Evolutionary conservation across 139 green algal genomes (phyloP).

Genomic region (Chlorella sp.): DNA sequence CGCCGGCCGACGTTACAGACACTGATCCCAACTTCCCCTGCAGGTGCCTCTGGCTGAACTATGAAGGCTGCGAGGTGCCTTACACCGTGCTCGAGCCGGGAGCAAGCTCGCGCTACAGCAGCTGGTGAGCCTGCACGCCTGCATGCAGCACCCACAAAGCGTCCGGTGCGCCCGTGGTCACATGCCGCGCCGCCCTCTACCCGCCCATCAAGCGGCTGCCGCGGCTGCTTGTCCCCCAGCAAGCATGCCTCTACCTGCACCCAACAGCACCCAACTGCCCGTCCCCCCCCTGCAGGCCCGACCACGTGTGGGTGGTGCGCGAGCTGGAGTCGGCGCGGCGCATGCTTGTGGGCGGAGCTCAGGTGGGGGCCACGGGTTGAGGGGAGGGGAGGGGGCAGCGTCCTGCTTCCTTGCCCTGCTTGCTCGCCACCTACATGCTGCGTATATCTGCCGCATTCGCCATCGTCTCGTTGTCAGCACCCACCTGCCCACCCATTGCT

Average conservation of each 20-base stretch:
- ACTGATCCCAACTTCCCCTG: background rate
- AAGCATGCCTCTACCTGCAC: background rate
- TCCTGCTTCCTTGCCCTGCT: too few species aligned
- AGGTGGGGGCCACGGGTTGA: background rate
- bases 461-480: too few species aligned
- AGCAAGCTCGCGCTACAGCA: background rate
- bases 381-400: too few species aligned
- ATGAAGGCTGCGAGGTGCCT: background rate
- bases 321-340: background rate
- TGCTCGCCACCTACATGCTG: too few species aligned
- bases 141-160: background rate
- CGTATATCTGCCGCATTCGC: too few species aligned
- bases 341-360: background rate
- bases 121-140: background rate
- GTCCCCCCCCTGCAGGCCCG: background rate
- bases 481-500: too few species aligned
- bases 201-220: background rate
- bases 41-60: slow-evolving; percentile 8
- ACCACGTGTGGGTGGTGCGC: background rate
- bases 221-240: background rate
- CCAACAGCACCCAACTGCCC: background rate
- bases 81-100: slow-evolving; percentile 11
- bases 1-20: too few species aligned
- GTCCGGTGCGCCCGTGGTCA: too few species aligned
- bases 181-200: background rate